phyloP scores from a whole-genome alignment of 345 rosid species.

The Ailanthus altissimus region DNA sequence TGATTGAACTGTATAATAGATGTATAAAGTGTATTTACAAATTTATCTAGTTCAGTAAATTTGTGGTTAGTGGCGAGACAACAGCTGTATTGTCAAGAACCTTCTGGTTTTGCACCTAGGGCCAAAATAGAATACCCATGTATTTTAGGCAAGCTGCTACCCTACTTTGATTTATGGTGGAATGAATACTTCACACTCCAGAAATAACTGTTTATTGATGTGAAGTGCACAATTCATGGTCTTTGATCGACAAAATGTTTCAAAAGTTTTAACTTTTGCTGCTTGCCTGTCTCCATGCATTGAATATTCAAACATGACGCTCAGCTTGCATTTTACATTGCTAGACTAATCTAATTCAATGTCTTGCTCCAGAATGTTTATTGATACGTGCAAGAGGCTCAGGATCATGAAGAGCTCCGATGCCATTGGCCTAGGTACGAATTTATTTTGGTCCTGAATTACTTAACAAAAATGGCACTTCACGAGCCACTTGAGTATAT shows the following conservation, averaged over 20 bases:
- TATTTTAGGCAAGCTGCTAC: background rate
- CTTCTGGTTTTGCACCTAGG: conserved; percentile 5
- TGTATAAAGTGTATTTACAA: background rate
- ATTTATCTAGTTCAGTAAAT: background rate
- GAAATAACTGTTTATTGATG: background rate
- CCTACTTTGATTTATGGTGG: background rate
- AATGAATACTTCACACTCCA: background rate
- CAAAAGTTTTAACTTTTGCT: background rate
- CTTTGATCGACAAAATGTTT: no score
- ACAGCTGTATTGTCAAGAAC: background rate
- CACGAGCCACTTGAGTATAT: background rate
- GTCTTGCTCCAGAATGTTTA: conserved; percentile 55
- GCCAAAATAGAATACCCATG: background rate
- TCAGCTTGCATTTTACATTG: background rate
- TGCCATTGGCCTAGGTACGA: conserved; percentile 66
- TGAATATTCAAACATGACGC: background rate
- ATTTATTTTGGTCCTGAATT: background rate
- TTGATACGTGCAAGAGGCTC: conserved; percentile 56
- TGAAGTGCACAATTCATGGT: background rate
- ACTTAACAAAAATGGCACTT: background rate
- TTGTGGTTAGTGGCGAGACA: background rate
- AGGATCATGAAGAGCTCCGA: conserved; percentile 75
- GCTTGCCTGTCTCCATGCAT: background rate
- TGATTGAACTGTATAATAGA: background rate
- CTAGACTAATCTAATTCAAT: conserved; percentile 20